Evolutionary conservation across 768 basidiomycete species (phyloP).

Genomic region (Candolleomyces efflorescens): DNA sequence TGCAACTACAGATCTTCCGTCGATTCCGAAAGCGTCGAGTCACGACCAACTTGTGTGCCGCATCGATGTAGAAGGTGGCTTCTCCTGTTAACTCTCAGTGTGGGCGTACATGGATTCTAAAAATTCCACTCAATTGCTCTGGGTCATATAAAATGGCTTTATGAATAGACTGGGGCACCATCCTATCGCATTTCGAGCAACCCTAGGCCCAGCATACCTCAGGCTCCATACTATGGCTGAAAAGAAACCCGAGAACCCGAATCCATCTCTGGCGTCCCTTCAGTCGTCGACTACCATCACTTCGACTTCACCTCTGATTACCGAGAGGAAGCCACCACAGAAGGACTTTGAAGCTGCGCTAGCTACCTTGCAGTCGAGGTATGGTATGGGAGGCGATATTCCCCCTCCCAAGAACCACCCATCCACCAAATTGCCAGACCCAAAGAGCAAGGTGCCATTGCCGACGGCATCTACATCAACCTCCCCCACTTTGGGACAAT

Average conservation of each 20-base stretch:
- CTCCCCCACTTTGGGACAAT: no score
- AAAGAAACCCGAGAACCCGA: background rate
- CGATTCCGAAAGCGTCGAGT: no score
- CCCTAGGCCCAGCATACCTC: background rate
- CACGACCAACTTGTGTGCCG: no score
- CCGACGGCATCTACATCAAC: background rate
- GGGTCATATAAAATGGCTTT: no score
- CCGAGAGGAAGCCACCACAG: constrained; percentile 16
- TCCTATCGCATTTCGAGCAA: no score
- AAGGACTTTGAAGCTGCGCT: constrained; percentile 37
- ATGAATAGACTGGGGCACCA: no score
- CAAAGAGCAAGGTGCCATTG: constrained; percentile 4
- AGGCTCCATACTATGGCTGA: background rate
- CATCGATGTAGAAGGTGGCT: no score
- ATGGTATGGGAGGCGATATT: constrained; percentile 26
- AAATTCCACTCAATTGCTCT: no score
- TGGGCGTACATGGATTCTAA: no score
- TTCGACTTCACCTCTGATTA: background rate
- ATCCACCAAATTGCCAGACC: constrained; percentile 19
- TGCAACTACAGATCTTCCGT: no score
- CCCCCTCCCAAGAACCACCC: constrained; percentile 27
- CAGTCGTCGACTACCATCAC: background rate
- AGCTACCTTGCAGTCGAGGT: constrained; percentile 30
- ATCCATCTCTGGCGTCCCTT: background rate
- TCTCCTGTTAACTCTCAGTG: no score